These are phyloP conservation scores for Thinopyrum elongatum DNA, from an alignment of 176 grass and related monocot genomes.

Conservation along the genomic window DNA sequence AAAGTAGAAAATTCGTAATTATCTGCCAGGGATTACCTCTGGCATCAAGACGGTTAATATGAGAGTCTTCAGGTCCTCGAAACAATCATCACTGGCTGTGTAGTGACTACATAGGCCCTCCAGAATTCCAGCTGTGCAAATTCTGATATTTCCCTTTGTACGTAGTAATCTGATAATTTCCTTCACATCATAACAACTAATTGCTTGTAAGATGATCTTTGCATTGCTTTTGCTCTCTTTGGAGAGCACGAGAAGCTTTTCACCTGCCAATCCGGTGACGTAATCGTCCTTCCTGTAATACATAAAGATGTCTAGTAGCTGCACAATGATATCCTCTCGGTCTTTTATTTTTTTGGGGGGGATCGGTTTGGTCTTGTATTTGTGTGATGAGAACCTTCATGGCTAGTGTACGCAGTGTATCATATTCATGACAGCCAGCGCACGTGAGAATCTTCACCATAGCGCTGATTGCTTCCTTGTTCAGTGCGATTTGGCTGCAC, in stretches of 20 bases:
- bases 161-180: accelerated
- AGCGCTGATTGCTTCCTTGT: not conserved
- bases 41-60: no score
- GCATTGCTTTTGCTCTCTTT: no score
- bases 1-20: no score
- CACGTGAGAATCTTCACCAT: not conserved
- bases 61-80: no score
- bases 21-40: no score
- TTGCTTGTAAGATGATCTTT: no score
- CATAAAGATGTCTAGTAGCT: not conserved
- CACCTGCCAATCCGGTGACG: not conserved
- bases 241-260: not conserved
- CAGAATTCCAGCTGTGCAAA: no score
- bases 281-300: not conserved
- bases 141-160: no score
- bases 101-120: no score
- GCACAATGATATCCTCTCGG: not conserved
- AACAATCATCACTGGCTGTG: no score
- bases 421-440: not conserved
- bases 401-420: not conserved
- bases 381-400: not conserved
- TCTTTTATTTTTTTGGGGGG: not conserved
- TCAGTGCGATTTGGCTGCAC: not conserved
- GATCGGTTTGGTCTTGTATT: no score
- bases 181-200: accelerated